These are phyloP conservation scores for Poteriospumella lacustris DNA, from an alignment of 108 stramenopile species.

Conservation along the genomic window DNA sequence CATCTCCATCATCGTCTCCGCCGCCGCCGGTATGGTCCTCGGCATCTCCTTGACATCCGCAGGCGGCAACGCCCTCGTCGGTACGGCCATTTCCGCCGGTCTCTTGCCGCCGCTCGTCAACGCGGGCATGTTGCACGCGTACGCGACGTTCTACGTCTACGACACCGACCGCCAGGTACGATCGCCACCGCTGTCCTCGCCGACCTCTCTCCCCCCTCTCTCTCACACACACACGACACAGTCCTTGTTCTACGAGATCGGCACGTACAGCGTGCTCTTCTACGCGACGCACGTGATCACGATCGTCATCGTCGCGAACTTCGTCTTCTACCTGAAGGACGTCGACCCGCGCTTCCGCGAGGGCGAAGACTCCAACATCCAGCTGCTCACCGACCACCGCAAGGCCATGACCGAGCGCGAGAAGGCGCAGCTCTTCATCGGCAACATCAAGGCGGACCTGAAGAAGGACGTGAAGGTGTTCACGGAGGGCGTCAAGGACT, in stretches of 20 bases:
- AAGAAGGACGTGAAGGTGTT: too few species aligned
- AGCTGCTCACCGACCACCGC: too few species aligned
- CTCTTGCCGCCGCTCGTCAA: constrained; percentile 18
- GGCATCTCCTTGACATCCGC: constrained; percentile 3
- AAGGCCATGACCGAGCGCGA: too few species aligned
- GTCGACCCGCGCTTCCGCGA: constrained; percentile 1
- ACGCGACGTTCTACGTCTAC: too few species aligned
- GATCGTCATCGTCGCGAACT: constrained; percentile 6
- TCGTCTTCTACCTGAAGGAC: constrained; percentile 3
- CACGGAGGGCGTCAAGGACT: too few species aligned
- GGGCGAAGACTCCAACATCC: too few species aligned
- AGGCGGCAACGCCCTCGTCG: neutral
- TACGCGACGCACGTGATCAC: neutral
- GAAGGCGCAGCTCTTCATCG: too few species aligned
- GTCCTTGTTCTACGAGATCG: neutral
- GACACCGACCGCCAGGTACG: too few species aligned
- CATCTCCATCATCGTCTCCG: constrained; percentile 17
- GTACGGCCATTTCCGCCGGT: constrained; percentile 26
- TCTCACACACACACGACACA: too few species aligned
- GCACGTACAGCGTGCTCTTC: neutral
- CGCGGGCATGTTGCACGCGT: neutral
- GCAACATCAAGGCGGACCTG: too few species aligned
- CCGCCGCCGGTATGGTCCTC: neutral
- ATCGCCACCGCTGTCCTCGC: too few species aligned
- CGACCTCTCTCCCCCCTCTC: too few species aligned